Evolutionary conservation across 2,329 filamentous ascomycete genomes (phyloP).

Genomic region (Rhinocladiella similis): DNA sequence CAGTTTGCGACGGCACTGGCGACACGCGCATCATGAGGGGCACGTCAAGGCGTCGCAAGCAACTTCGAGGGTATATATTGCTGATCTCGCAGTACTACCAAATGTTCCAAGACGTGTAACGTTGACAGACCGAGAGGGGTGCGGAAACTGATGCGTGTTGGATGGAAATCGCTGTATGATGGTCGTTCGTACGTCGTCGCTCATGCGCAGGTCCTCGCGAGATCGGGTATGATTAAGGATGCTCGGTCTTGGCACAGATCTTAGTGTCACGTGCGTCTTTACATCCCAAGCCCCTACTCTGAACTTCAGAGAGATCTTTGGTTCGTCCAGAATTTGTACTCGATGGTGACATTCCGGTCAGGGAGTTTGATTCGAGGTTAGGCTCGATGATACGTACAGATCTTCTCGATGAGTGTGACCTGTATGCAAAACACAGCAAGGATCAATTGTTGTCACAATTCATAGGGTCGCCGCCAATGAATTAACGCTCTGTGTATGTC

Average conservation of each 20-base stretch:
- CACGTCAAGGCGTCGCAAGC: constrained; percentile 3
- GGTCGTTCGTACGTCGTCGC: not conserved
- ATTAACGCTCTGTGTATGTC: too few relatives aligned
- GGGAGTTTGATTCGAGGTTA: too few relatives aligned
- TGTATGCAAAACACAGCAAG: too few relatives aligned
- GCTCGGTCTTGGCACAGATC: not conserved
- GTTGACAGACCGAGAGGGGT: not conserved
- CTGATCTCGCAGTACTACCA: too few relatives aligned
- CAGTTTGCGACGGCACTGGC: constrained; percentile 22
- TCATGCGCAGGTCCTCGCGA: constrained; percentile 5
- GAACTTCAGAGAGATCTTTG: too few relatives aligned
- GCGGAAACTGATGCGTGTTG: not conserved
- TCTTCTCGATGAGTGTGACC: too few relatives aligned
- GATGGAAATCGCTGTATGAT: constrained; percentile 7
- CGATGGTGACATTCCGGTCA: too few relatives aligned
- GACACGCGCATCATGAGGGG: constrained; percentile 28
- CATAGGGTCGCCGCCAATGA: too few relatives aligned
- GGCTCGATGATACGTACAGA: too few relatives aligned
- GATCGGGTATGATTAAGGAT: constrained; percentile 15
- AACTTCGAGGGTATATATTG: not conserved
- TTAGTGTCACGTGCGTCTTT: not conserved
- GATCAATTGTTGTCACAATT: too few relatives aligned
- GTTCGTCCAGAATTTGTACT: too few relatives aligned
- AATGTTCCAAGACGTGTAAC: not conserved
- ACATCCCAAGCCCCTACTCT: not conserved